Percentiles rank a stretch among this genome's conserved stretches.
Conservation (phyloP, 805 yeast species). For the Saturnispora gosingensis region DNA sequence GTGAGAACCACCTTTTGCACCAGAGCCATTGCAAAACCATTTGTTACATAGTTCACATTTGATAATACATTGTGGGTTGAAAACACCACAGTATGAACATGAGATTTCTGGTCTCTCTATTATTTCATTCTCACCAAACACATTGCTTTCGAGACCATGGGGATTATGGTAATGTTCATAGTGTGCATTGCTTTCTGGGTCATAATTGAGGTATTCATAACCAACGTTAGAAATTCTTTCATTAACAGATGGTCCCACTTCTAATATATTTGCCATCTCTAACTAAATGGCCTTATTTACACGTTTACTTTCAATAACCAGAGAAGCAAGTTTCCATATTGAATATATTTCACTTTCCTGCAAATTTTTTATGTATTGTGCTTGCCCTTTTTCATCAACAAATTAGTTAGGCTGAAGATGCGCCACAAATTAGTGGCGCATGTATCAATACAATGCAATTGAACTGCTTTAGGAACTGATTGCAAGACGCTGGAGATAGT, state of each 20-base stretch:
- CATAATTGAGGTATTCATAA: not conserved
- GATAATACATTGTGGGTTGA: slow-evolving; percentile 53
- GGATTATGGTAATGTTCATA: not conserved
- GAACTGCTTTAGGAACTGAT: not conserved
- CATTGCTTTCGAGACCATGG: not conserved
- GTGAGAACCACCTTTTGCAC: slow-evolving; percentile 49
- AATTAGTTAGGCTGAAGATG: not conserved
- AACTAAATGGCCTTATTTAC: not conserved
- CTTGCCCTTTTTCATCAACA: not conserved
- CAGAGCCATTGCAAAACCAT: slow-evolving; percentile 84
- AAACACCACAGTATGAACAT: slow-evolving; percentile 68
- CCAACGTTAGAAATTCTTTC: not conserved
- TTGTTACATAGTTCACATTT: slow-evolving; percentile 68
- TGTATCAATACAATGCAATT: not conserved
- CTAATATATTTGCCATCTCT: not conserved
- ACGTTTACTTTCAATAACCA: not conserved
- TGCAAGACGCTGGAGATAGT: not conserved
- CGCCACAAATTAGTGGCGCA: not conserved
- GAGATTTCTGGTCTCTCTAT: slow-evolving; percentile 14
- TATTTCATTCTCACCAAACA: too few relatives aligned
- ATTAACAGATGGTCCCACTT: not conserved
- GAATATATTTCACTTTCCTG: not conserved
- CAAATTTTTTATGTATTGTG: not conserved
- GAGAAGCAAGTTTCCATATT: not conserved
- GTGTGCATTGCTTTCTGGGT: not conserved